Conservation (phyloP, 108 stramenopile genomes). For the Nannochloropsis gaditana region DNA sequence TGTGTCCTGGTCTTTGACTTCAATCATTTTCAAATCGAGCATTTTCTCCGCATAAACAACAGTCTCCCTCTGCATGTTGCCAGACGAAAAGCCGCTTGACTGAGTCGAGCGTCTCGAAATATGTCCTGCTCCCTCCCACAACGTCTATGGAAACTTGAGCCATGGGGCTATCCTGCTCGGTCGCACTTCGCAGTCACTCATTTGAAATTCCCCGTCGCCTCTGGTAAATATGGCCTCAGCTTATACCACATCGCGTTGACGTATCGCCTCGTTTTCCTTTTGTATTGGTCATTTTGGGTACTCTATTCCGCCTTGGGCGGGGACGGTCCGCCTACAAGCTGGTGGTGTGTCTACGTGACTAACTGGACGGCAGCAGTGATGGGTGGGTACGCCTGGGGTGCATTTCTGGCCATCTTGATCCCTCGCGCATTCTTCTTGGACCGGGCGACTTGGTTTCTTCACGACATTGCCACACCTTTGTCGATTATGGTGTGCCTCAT, state of each 20-base stretch:
- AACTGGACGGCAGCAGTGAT: slow-evolving; percentile 1
- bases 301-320: background rate
- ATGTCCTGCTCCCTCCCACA: background rate
- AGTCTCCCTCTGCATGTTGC: too few relatives aligned
- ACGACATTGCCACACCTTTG: background rate
- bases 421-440: background rate
- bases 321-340: background rate
- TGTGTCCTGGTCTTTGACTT: too few relatives aligned
- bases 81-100: too few relatives aligned
- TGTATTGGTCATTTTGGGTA: background rate
- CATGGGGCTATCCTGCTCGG: background rate
- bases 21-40: too few relatives aligned
- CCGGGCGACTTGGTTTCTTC: background rate
- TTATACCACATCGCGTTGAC: background rate
- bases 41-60: too few relatives aligned
- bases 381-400: background rate
- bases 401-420: background rate
- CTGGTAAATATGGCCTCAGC: background rate
- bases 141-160: background rate
- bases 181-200: background rate
- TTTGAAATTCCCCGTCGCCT: background rate
- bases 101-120: too few relatives aligned
- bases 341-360: background rate
- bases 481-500: background rate
- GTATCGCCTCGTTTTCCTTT: background rate